Base-by-base conservation (phyloP, 345 rosid species). In the Carallia pectinifolia region DNA sequence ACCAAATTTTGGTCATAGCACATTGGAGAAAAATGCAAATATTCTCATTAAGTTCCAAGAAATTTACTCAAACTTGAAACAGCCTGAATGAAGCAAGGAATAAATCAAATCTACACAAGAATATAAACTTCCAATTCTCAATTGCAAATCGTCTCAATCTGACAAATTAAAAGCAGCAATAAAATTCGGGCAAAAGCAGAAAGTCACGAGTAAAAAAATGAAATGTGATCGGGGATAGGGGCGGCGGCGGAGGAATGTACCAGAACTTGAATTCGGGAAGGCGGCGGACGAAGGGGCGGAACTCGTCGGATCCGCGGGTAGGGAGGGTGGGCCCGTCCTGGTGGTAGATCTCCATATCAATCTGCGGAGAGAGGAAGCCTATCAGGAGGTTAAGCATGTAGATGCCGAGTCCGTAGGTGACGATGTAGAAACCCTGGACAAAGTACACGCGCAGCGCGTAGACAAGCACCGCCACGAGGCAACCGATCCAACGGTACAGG, bases 251-350 rank as follows among this genome's bases (percentile, higher is more conserved):
- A 33, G 34, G 34, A n/a, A 66, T 78, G 61, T 71, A 90, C 97
- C 98, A 90, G 87, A 88, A 93, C 80, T 89, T 90, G 85, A 93
- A 93, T 74, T 93, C 97, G 0, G 96, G 93, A 18, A 93, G 81
- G 64, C 97, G 95, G 44, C 97, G 95, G 65, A 86, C 93, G 62
- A 94, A 94, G 13, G 99, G 97, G 23, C 99, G 84, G 76, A 87
- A 93, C 86, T 93, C 98, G 38, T 93, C 98, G 69, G 98, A 89
- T 82, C 86, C 76, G 10, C 90, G 92, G 58, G 93, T 90, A 19
- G 98, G 98, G 36, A 93, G 87, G 9, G 80, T 27, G 5, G 96
- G 95, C 0, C 87, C 93, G 16, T 83, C 88, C 18, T 74, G 59
- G 59, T 6, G 30, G 15, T 23, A 75, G 54, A 78, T 71, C 81